phyloP scores from a whole-genome alignment of 441 rosid species.

The Mallotus repandus region DNA sequence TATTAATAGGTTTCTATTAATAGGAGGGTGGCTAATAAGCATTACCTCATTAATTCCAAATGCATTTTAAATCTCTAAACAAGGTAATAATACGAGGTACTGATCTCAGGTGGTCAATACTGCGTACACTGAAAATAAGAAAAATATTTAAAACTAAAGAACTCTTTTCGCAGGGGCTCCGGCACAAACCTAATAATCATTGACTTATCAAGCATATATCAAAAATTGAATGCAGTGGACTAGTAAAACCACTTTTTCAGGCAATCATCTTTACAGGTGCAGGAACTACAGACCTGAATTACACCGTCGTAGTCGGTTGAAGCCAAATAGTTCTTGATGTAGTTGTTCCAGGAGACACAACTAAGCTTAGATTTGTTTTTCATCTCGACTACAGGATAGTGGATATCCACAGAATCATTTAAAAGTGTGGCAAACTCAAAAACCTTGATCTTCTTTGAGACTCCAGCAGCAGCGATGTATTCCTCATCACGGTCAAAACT shows the following conservation, averaged over 20 bases:
- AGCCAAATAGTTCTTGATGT: slow-evolving; percentile 81
- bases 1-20: background rate
- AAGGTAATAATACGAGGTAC: background rate
- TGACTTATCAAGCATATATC: background rate
- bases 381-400: slow-evolving; percentile 83
- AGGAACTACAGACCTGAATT: slow-evolving; percentile 52
- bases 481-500: slow-evolving; percentile 82
- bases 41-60: background rate
- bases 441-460: slow-evolving; percentile 77
- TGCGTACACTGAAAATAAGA: background rate
- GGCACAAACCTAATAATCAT: too few relatives aligned
- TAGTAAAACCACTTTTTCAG: background rate
- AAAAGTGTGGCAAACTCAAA: slow-evolving; percentile 65
- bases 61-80: background rate
- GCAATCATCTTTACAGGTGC: slow-evolving; percentile 18
- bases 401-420: slow-evolving; percentile 60
- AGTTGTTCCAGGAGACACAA: slow-evolving; percentile 79
- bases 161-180: background rate
- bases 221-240: slow-evolving; percentile 8
- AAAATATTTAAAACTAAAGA: too few relatives aligned
- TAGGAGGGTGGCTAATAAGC: slow-evolving; percentile 1
- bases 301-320: slow-evolving; percentile 80
- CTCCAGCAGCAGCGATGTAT: slow-evolving; percentile 82
- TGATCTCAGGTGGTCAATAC: slow-evolving; percentile 1
- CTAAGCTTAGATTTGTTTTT: slow-evolving; percentile 70